Conservation (phyloP, 345 rosid species). For the Triadica sebifera region DNA sequence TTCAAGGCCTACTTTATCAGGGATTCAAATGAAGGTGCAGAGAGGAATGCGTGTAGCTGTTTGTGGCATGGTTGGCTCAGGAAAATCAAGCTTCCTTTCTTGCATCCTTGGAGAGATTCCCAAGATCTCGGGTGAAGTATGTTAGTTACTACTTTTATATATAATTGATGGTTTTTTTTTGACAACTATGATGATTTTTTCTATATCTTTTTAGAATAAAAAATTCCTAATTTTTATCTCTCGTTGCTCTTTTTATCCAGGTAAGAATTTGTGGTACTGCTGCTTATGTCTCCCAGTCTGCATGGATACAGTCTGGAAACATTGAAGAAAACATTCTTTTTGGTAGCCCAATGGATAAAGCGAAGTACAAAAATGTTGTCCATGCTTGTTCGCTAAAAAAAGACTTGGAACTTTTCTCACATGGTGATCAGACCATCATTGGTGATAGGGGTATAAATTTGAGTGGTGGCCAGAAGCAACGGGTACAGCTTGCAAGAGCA, state of each 20-base stretch:
- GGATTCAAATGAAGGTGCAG: slow-evolving; percentile 74
- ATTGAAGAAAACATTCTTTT: slow-evolving; percentile 98
- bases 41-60: slow-evolving; percentile 99
- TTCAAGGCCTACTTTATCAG: slow-evolving; percentile 68
- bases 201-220: background rate
- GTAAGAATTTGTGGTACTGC: slow-evolving; percentile 90
- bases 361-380: slow-evolving; percentile 81
- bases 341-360: slow-evolving; percentile 93
- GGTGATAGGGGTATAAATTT: slow-evolving; percentile 99
- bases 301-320: slow-evolving; percentile 99
- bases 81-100: slow-evolving; percentile 97
- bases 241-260: slow-evolving; percentile 39
- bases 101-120: slow-evolving; percentile 99
- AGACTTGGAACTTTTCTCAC: slow-evolving; percentile 95
- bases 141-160: slow-evolving; percentile 31
- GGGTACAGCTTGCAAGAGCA: slow-evolving; percentile 99
- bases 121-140: slow-evolving; percentile 93
- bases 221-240: no score
- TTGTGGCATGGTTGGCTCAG: slow-evolving; percentile 97
- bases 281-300: slow-evolving; percentile 98
- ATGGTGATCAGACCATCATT: slow-evolving; percentile 97
- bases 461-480: slow-evolving; percentile 99
- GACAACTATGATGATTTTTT: background rate
- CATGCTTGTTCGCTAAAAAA: slow-evolving; percentile 94
- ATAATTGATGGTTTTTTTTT: no score